These are phyloP conservation scores for Trichoderma reesei DNA, from an alignment of 495 filamentous ascomycete species.

Conservation along the genomic window DNA sequence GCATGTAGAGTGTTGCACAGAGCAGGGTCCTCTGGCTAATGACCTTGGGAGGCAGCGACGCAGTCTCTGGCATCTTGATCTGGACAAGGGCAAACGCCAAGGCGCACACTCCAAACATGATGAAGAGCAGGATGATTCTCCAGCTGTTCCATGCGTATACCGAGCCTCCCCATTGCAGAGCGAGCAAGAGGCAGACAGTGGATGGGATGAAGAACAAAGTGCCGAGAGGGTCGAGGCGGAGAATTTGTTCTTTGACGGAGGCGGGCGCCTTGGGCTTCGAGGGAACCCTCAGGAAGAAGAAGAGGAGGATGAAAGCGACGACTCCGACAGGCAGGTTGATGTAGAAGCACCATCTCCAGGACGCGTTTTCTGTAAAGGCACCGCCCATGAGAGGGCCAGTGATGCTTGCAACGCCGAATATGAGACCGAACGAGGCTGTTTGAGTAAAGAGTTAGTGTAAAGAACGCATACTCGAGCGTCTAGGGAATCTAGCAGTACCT, in stretches of 20 bases:
- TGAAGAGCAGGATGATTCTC: conserved; percentile 60
- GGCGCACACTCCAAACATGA: conserved; percentile 53
- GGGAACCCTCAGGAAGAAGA: conserved; percentile 38
- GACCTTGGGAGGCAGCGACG: conserved; percentile 66
- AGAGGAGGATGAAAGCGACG: conserved; percentile 36
- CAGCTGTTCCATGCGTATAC: conserved; percentile 57
- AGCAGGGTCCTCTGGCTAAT: conserved; percentile 66
- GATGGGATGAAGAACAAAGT: conserved; percentile 62
- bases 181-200: conserved; percentile 62
- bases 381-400: conserved; percentile 41
- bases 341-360: conserved; percentile 53
- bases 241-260: conserved; percentile 32
- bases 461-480: too few species aligned
- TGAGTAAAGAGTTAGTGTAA: not conserved
- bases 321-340: conserved; percentile 54
- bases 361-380: conserved; percentile 34
- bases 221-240: conserved; percentile 59
- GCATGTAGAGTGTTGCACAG: conserved; percentile 47
- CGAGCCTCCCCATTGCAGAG: conserved; percentile 78
- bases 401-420: conserved; percentile 42
- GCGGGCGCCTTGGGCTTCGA: conserved; percentile 24
- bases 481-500: conserved; percentile 15
- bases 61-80: conserved; percentile 55
- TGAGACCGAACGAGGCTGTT: conserved; percentile 38
- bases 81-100: conserved; percentile 56